Base-by-base conservation (phyloP, 2,329 filamentous ascomycete species). In the Thermomyces lanuginosus region DNA sequence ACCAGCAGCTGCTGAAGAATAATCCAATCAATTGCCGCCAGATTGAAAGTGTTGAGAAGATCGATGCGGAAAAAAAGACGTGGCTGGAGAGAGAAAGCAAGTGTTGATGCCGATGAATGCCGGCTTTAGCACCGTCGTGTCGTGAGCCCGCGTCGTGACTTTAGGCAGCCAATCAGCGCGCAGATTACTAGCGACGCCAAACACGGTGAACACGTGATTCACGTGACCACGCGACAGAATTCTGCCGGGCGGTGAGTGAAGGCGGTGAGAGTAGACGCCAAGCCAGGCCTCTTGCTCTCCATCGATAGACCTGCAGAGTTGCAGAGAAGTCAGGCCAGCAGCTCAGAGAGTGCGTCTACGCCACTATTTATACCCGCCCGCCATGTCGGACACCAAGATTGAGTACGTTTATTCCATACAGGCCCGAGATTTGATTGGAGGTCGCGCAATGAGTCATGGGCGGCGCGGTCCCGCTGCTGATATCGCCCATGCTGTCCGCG, bases 341-440 rank as follows among this genome's bases (percentile, higher is more conserved):
- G 8, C 22, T 28, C 12, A 14, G 9, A 22, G 12, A 3, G 3
- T n/a, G 24, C 5, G 18, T 25, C 17, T 10, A 17, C 20, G 21
- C 9, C 23, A 11, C 40, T 8, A 31, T 33, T 27, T 34, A 30
- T 32, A 24, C 35, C 21, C 24, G 12, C 32, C 16, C 28, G 60
- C 40, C 44, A 76, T 76, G 71, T 64, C 72, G 43, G 71, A 76
- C 53, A 55, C 69, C 24, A 79, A 80, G 61, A 77, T 80, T 31
- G 72, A 79, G 76, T 80, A 56, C 40, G 69, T 51, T 30, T 13
- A 8, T 22, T 27, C 5, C 4, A 8, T 13, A 11, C 3, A 26
- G n/a, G 10, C 24, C 16, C 18, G 14, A 21, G 25, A 7, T 26
- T n/a, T n/a, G n/a, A n/a, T n/a, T n/a, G n/a, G n/a, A n/a, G n/a